Percentiles rank a stretch among this genome's conserved stretches.
Evolutionary conservation across 1,139 yeast species (phyloP).

Genomic region (Yamadazyma atmosphaerica): DNA sequence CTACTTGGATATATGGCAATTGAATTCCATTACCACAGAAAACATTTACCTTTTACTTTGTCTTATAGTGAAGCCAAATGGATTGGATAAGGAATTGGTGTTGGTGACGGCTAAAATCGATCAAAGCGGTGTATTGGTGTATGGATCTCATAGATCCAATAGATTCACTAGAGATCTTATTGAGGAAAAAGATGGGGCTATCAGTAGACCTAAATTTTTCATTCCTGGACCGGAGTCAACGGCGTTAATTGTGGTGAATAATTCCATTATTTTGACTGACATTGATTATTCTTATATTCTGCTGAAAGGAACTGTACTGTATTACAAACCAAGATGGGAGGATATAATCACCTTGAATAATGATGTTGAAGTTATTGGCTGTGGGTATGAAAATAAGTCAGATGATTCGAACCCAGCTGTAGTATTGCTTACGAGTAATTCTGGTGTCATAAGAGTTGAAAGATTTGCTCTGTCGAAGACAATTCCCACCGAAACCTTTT

Average conservation of each 20-base stretch:
- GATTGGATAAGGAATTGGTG: conserved; percentile 28
- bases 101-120: conserved; percentile 59
- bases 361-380: conserved; percentile 58
- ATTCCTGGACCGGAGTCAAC: conserved; percentile 64
- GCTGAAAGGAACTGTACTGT: conserved; percentile 29
- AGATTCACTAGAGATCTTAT: conserved; percentile 23
- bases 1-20: conserved; percentile 58
- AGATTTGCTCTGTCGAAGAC: conserved; percentile 27
- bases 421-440: conserved; percentile 51
- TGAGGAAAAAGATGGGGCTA: conserved; percentile 15
- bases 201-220: conserved; percentile 48
- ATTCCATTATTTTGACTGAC: conserved; percentile 67
- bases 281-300: conserved; percentile 44
- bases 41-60: conserved; percentile 52
- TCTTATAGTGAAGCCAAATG: conserved; percentile 25
- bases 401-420: conserved; percentile 38
- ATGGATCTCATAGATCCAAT: conserved; percentile 57
- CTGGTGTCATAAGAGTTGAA: conserved; percentile 68
- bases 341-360: conserved; percentile 62
- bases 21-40: conserved; percentile 19
- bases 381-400: conserved; percentile 51
- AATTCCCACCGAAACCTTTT: conserved; percentile 2
- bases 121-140: conserved; percentile 51
- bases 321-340: conserved; percentile 71
- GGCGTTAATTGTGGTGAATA: conserved; percentile 61